These are phyloP conservation scores for Macroventuria anomochaeta DNA, from an alignment of 2,329 filamentous ascomycete species.

Conservation along the genomic window DNA sequence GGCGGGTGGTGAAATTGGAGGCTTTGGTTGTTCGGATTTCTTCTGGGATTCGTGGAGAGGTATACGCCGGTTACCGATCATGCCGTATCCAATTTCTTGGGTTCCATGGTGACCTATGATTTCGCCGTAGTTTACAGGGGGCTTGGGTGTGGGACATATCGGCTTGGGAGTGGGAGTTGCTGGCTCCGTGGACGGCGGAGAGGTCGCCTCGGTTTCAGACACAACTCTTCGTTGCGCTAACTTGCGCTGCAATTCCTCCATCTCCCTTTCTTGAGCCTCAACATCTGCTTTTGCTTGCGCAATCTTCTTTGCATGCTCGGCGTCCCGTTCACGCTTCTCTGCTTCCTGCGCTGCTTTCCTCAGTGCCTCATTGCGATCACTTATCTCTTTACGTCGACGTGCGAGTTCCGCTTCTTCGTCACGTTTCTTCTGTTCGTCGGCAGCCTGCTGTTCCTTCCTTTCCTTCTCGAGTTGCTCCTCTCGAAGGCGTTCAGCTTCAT, in stretches of 20 bases:
- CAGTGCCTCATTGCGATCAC: neutral
- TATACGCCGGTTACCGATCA: constrained; percentile 27
- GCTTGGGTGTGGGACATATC: constrained; percentile 1
- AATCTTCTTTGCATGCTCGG: too few relatives aligned
- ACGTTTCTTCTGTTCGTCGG: neutral
- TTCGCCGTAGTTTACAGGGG: constrained; percentile 25
- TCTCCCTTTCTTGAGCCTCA: neutral
- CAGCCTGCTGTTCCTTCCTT: neutral
- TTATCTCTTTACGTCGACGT: constrained; percentile 7
- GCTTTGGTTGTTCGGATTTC: constrained; percentile 5
- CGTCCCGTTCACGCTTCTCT: too few relatives aligned
- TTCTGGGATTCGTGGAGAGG: constrained; percentile 36
- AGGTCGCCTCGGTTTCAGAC: neutral
- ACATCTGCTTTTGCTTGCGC: too few relatives aligned
- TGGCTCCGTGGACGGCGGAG: neutral
- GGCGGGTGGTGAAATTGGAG: constrained; percentile 5
- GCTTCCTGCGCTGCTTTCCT: too few relatives aligned
- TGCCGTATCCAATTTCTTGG: constrained; percentile 30
- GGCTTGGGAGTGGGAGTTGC: neutral
- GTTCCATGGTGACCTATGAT: constrained; percentile 9
- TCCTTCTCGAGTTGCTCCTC: neutral
- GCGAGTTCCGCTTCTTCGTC: constrained; percentile 6
- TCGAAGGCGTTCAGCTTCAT: neutral
- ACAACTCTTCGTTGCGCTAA: neutral
- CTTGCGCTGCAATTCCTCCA: neutral